Conservation (phyloP, 2,329 filamentous ascomycete species). For the Nannizzia gypsea region DNA sequence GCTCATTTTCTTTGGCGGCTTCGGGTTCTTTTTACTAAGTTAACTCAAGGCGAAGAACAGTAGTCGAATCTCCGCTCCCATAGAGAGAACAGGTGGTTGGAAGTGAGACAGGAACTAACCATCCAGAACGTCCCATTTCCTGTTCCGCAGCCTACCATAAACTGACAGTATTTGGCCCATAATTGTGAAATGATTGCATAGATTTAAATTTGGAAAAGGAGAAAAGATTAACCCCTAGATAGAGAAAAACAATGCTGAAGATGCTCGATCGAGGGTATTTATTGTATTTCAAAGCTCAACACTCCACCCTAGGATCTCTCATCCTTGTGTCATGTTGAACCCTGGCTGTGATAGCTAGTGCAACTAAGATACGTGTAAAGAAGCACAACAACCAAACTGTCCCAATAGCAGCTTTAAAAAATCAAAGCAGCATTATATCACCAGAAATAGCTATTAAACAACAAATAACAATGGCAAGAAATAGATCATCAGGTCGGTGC, state of each 20-base stretch:
- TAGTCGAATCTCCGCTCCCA: not conserved
- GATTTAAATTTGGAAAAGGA: not conserved
- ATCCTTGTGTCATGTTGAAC: not conserved
- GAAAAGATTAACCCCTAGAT: not conserved
- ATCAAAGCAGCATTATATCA: not conserved
- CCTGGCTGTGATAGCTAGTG: not conserved
- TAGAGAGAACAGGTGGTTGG: not conserved
- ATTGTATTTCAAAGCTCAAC: not conserved
- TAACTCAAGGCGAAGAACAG: not conserved
- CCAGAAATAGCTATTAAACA: not conserved
- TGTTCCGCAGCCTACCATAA: not conserved
- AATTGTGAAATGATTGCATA: not conserved
- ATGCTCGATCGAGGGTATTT: not conserved
- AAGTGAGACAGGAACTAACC: not conserved
- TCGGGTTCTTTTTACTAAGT: not conserved
- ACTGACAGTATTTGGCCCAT: not conserved
- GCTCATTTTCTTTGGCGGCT: not conserved
- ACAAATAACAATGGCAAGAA: not conserved
- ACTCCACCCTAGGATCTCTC: not conserved
- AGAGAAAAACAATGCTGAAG: not conserved
- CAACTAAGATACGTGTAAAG: not conserved
- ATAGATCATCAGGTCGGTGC: not conserved
- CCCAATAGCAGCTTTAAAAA: not conserved
- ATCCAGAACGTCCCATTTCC: not conserved
- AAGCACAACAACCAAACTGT: not conserved